phyloP scores from a whole-genome alignment of 345 rosid species.

The Aegle marmelos region DNA sequence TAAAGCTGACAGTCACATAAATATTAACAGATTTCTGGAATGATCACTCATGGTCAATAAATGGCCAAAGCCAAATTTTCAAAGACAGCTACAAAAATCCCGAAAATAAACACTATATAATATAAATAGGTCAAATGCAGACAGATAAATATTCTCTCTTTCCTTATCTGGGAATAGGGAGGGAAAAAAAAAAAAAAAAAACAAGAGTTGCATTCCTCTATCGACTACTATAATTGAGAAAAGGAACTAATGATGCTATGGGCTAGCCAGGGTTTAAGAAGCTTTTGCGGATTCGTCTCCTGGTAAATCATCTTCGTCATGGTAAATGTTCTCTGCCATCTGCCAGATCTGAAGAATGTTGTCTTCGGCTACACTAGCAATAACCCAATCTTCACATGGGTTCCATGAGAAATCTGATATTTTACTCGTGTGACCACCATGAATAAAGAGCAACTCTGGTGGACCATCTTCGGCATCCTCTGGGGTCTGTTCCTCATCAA shows the following conservation, averaged over 20 bases:
- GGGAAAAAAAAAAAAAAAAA: too few relatives aligned
- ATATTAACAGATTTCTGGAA: too few relatives aligned
- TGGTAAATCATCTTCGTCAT: constrained; percentile 90
- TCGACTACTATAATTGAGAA: neutral
- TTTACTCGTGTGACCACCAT: constrained; percentile 99
- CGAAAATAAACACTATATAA: too few relatives aligned
- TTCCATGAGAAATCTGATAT: constrained; percentile 99
- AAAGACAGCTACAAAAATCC: neutral
- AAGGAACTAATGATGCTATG: neutral
- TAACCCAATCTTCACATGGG: constrained; percentile 98
- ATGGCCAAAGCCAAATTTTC: neutral
- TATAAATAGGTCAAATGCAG: neutral
- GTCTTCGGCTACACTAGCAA: constrained; percentile 96
- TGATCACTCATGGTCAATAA: too few relatives aligned
- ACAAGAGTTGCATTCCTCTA: neutral
- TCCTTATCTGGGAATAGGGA: neutral
- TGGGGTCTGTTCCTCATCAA: constrained; percentile 66
- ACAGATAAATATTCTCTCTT: neutral
- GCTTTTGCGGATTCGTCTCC: constrained; percentile 72
- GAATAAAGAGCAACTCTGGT: constrained; percentile 95
- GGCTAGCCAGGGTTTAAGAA: constrained; percentile 19
- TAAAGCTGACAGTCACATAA: too few relatives aligned
- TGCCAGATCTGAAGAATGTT: constrained; percentile 99
- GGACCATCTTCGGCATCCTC: constrained; percentile 99
- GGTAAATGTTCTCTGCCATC: constrained; percentile 99